Base-by-base conservation (phyloP, 2,329 filamentous ascomycete genomes). In the Ploettnerulaceae sp. region DNA sequence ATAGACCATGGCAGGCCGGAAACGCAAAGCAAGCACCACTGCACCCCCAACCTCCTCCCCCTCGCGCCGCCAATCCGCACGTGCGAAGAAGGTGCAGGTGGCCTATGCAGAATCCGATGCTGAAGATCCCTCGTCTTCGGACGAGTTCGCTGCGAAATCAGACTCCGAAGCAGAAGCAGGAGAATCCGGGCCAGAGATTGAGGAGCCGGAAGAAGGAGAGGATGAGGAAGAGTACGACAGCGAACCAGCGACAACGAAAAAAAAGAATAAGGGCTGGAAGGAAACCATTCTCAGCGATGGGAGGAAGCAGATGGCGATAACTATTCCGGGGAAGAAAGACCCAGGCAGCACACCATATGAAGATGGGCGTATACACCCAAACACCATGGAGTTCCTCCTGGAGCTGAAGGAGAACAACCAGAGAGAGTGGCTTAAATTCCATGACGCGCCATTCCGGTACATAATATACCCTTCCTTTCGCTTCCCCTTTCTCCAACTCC, bases 341-440 rank as follows among this genome's bases (percentile, higher is more conserved):
- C 60, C 63, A 0, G 67, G 65, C 4, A 70, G 67, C 9, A 59
- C 71, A 11, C 65, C 71, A 2, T 82, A 82, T 48, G 67, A 69
- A 25, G 74, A 79, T 28, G 63, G 71, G 17, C 72, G 65, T 20
- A 50, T 82, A 4, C 79, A 82, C 54, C 69, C 68, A 21, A 82
- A 82, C 50, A 81, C 79, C 0, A 51, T 81, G 35, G 64, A 72
- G 1, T 82, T 82, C 55, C 66, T 83, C 29, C 66, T 64, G 31
- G 78, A 82, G 42, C 68, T 83, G 28, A 79, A 76, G 58, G 72
- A 69, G 9, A 77, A 82, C 57, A 83, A 83, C 55, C 67, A 72
- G 48, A 68, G 79, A 22, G 59, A 68, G 1, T 83, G 79, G 79
- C 66, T 82, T 5, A 79, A 80, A 57, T 66, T 76, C 79, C 64